These are phyloP conservation scores for Xylaria sp. DNA, from an alignment of 2,329 filamentous ascomycete species.

Conservation along the genomic window DNA sequence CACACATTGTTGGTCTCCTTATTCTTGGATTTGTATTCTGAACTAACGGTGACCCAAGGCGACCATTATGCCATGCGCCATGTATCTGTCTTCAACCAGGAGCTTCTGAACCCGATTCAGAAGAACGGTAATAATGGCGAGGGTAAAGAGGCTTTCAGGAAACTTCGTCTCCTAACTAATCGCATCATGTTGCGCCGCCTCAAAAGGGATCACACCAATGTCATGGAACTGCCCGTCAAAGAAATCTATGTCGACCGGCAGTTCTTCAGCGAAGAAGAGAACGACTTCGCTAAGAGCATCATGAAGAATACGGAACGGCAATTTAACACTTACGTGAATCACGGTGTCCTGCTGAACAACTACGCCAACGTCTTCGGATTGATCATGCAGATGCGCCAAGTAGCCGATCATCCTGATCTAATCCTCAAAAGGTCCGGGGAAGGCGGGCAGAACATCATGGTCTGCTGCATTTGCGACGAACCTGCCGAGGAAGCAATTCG, in stretches of 20 bases:
- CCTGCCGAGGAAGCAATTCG: constrained; percentile 93
- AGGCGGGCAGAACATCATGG: constrained; percentile 87
- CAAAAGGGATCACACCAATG: constrained; percentile 91
- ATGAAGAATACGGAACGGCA: constrained; percentile 90
- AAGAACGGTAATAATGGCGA: constrained; percentile 68
- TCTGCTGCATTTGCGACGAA: constrained; percentile 96
- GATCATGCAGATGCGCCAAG: constrained; percentile 99
- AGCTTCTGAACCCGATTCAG: constrained; percentile 86
- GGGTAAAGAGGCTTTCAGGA: constrained; percentile 77
- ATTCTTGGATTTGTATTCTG: not conserved
- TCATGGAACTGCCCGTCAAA: constrained; percentile 97
- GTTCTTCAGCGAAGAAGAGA: constrained; percentile 96
- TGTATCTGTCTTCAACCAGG: constrained; percentile 91
- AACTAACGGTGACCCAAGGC: constrained; percentile 39
- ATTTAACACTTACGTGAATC: constrained; percentile 95
- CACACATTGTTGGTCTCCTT: constrained; percentile 69
- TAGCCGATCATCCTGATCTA: constrained; percentile 94
- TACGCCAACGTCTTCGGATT: constrained; percentile 99
- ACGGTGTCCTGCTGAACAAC: constrained; percentile 94
- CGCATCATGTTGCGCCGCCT: constrained; percentile 95
- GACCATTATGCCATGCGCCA: constrained; percentile 55
- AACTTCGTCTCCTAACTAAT: constrained; percentile 87
- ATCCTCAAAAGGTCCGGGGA: constrained; percentile 88
- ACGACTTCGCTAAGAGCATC: constrained; percentile 93
- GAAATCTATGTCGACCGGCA: constrained; percentile 92